phyloP scores from a whole-genome alignment of 139 green algal species.

The Haematococcus sp. region DNA sequence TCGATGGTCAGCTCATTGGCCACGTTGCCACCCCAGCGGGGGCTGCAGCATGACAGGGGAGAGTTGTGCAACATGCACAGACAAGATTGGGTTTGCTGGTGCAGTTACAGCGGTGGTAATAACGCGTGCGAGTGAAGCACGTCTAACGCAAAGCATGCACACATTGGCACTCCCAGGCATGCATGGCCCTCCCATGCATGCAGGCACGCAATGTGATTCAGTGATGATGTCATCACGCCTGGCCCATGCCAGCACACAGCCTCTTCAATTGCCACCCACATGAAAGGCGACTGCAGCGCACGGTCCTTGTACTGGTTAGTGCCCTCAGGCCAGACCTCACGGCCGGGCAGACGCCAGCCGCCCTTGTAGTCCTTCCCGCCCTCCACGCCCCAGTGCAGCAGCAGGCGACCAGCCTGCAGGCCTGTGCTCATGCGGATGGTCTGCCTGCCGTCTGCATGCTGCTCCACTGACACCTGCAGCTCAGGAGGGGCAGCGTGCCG shows the following conservation, averaged over 20 bases:
- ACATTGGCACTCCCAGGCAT: too few relatives aligned
- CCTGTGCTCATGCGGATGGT: conserved; percentile 32
- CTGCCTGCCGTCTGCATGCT: conserved; percentile 20
- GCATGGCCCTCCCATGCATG: too few relatives aligned
- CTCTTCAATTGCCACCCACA: conserved; percentile 25
- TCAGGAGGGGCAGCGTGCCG: neutral
- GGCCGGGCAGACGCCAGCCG: conserved; percentile 82
- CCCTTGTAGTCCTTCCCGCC: conserved; percentile 79
- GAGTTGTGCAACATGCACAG: too few relatives aligned
- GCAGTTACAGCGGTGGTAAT: neutral
- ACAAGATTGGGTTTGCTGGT: neutral
- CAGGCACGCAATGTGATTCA: neutral
- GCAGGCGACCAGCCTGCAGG: conserved; percentile 50
- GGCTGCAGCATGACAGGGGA: neutral
- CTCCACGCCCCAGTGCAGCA: conserved; percentile 94
- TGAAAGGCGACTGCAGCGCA: conserved; percentile 91
- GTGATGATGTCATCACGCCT: neutral
- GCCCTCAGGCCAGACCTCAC: conserved; percentile 59
- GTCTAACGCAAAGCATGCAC: too few relatives aligned
- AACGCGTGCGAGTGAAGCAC: too few relatives aligned
- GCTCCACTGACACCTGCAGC: conserved; percentile 31
- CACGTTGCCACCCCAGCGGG: neutral
- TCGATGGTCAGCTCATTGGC: conserved; percentile 41
- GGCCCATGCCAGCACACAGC: neutral
- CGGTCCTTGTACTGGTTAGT: conserved; percentile 93